phyloP scores from a whole-genome alignment of 1,284 basidiomycete species.

The Moesziomyces sp. region DNA sequence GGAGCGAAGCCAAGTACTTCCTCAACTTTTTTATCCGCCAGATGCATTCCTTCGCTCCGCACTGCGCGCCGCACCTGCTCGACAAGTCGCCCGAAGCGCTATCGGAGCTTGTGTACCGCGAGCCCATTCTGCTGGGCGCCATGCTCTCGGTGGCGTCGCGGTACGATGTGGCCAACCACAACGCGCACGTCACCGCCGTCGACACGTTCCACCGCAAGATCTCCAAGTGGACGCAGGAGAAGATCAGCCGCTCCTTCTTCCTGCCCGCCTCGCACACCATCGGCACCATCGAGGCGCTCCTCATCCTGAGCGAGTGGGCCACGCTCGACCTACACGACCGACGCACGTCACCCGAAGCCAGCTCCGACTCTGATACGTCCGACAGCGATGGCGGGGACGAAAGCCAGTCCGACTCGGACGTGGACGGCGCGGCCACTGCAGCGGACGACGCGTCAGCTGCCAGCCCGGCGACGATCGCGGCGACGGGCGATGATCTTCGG shows the following conservation, averaged over 20 bases:
- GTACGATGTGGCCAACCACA: constrained; percentile 48
- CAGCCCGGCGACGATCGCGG: constrained; percentile 22
- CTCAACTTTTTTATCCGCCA: constrained; percentile 52
- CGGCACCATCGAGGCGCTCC: constrained; percentile 52
- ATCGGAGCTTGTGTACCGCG: constrained; percentile 50
- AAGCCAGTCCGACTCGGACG: constrained; percentile 12
- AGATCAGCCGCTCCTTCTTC: constrained; percentile 51
- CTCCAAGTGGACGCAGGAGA: constrained; percentile 53
- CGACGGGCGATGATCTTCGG: constrained; percentile 23
- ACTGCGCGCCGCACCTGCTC: constrained; percentile 46
- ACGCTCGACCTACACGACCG: constrained; percentile 51
- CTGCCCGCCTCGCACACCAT: constrained; percentile 49
- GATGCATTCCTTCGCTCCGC: constrained; percentile 54
- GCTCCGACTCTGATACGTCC: constrained; percentile 38
- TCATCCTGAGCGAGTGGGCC: constrained; percentile 55
- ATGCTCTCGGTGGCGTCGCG: constrained; percentile 56
- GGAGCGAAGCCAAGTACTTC: constrained; percentile 45
- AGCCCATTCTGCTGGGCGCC: constrained; percentile 50
- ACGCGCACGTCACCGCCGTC: constrained; percentile 40
- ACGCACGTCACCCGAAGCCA: constrained; percentile 36
- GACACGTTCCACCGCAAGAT: constrained; percentile 51
- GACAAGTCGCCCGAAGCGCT: constrained; percentile 46
- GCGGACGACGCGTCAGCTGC: constrained; percentile 11
- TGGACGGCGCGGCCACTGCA: constrained; percentile 12
- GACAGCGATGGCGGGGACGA: constrained; percentile 20